Conservation (phyloP, 1,139 yeast genomes). For the Saccharomyces hybrid region DNA sequence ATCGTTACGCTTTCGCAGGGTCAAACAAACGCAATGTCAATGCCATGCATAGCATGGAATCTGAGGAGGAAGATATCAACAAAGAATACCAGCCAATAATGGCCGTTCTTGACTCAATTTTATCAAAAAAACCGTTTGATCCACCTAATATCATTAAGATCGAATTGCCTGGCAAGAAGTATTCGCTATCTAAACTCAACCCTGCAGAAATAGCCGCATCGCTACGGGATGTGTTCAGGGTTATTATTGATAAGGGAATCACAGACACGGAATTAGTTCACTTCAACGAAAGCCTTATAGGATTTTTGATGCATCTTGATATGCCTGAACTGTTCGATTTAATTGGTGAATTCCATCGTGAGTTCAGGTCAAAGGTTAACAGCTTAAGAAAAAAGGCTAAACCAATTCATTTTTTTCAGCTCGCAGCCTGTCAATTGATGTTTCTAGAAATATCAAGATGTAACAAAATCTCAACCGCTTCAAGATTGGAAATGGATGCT, state of each 20-base stretch:
- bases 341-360: constrained; percentile 21
- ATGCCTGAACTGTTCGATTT: constrained; percentile 13
- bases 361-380: constrained; percentile 23
- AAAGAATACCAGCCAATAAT: no score
- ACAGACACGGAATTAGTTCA: constrained; percentile 21
- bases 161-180: no score
- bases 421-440: constrained; percentile 26
- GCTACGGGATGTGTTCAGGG: no score
- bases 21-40: no score
- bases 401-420: constrained; percentile 28
- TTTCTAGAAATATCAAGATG: constrained; percentile 23
- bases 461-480: constrained; percentile 12
- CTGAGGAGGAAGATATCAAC: no score
- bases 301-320: constrained; percentile 19
- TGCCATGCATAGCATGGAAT: no score
- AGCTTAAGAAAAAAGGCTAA: constrained; percentile 21
- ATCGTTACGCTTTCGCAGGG: no score
- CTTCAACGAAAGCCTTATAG: constrained; percentile 11
- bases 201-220: no score
- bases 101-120: no score
- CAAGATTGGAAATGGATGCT: constrained; percentile 11
- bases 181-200: no score
- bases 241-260: constrained; percentile 21
- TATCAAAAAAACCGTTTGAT: no score
- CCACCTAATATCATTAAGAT: no score